These are phyloP conservation scores for Orbilia javanica DNA, from an alignment of 2,329 filamentous ascomycete genomes.

Conservation along the genomic window DNA sequence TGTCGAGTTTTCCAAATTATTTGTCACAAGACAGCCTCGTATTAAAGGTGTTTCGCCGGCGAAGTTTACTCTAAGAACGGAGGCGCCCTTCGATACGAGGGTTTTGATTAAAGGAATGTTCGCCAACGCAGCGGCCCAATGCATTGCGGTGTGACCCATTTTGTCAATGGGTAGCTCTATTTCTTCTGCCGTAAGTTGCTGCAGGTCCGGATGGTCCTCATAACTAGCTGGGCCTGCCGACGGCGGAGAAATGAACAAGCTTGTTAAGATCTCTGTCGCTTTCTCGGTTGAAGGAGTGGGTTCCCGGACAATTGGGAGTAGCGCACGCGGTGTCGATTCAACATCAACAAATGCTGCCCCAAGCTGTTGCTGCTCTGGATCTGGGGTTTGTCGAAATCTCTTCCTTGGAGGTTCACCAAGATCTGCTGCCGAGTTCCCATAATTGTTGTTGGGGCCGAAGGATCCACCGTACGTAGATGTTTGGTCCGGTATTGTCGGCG, in stretches of 20 bases:
- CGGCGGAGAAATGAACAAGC: conserved; percentile 74
- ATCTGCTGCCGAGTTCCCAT: conserved; percentile 39
- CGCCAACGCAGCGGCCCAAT: conserved; percentile 95
- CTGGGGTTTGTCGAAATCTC: conserved; percentile 44
- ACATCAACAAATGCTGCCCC: conserved; percentile 41
- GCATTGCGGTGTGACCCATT: conserved; percentile 88
- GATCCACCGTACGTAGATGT: conserved; percentile 47
- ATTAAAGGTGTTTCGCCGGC: conserved; percentile 93
- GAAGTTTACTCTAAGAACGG: conserved; percentile 86
- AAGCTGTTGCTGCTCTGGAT: conserved; percentile 67
- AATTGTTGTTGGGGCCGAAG: conserved; percentile 52
- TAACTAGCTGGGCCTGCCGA: conserved; percentile 74
- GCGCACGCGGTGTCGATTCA: conserved; percentile 67
- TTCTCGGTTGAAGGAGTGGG: conserved; percentile 77
- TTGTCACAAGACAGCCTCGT: conserved; percentile 91
- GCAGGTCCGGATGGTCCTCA: conserved; percentile 80
- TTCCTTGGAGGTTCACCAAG: conserved; percentile 54
- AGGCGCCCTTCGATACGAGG: conserved; percentile 85
- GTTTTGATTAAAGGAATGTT: conserved; percentile 84
- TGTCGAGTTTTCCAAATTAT: conserved; percentile 89
- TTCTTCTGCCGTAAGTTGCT: conserved; percentile 80
- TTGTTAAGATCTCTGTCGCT: conserved; percentile 84
- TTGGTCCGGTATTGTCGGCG: conserved; percentile 56
- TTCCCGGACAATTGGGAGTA: conserved; percentile 75
- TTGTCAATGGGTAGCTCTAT: conserved; percentile 93